Evolutionary conservation across 169 alveolate species (phyloP).

Genomic region (Eimeria praecox): DNA sequence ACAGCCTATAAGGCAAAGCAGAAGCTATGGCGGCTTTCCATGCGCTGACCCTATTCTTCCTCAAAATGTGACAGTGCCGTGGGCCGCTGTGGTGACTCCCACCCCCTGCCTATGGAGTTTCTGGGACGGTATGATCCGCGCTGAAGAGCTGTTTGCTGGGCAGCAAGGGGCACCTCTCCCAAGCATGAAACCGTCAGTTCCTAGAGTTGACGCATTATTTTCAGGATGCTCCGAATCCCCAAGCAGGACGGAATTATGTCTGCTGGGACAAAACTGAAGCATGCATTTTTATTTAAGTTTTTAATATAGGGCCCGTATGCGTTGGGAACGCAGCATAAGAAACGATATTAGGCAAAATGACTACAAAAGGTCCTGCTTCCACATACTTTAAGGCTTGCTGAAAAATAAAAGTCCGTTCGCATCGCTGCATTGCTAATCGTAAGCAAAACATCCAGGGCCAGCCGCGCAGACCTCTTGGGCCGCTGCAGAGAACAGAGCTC

Average conservation of each 20-base stretch:
- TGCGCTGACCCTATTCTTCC: not conserved
- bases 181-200: conserved; percentile 27
- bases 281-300: not conserved
- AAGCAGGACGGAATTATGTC: not conserved
- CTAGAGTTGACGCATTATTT: not conserved
- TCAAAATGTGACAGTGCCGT: not conserved
- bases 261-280: not conserved
- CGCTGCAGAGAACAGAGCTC: conserved; percentile 39
- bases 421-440: conserved; percentile 19
- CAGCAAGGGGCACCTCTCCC: conserved; percentile 48
- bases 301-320: not conserved
- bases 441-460: not conserved
- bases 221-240: not conserved
- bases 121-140: not conserved
- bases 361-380: not conserved
- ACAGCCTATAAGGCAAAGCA: not conserved
- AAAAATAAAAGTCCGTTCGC: not conserved
- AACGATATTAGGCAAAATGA: not conserved
- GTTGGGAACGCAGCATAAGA: not conserved
- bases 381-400: not conserved
- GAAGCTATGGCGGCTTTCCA: not conserved
- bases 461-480: conserved; percentile 65
- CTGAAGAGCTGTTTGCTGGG: conserved; percentile 67
- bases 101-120: conserved; percentile 8
- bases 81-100: conserved; percentile 35